phyloP scores from a whole-genome alignment of 441 rosid genomes.

The Syzygium syzygioides region DNA sequence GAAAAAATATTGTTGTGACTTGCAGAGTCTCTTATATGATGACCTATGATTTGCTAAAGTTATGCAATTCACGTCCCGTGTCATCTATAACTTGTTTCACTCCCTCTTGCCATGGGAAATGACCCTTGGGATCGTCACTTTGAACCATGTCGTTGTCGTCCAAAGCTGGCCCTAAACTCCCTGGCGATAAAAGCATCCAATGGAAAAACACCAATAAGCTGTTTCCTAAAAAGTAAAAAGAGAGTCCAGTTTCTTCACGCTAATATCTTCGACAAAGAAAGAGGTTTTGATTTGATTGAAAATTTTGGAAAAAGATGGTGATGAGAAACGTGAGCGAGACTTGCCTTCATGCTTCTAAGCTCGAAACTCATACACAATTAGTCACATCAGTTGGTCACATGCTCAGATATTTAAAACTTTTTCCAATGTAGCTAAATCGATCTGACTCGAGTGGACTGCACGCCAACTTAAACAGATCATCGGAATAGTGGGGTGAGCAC shows the following conservation, averaged over 20 bases:
- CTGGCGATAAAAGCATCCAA: not conserved
- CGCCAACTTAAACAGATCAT: not conserved
- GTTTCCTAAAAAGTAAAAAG: not conserved
- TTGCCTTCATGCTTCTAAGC: not conserved
- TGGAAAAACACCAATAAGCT: not conserved
- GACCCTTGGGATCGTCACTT: not conserved
- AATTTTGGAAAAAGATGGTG: not conserved
- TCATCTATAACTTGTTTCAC: not conserved
- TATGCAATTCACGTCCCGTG: not conserved
- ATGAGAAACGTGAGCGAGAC: not conserved
- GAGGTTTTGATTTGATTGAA: constrained; percentile 24
- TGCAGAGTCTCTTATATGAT: not conserved
- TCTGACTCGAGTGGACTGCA: not conserved
- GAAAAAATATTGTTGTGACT: not conserved
- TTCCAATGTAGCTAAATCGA: not conserved
- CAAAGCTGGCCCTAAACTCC: not conserved
- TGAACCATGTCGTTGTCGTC: not conserved
- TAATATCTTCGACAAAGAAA: constrained; percentile 19
- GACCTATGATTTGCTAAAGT: not conserved
- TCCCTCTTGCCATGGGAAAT: not conserved
- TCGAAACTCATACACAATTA: not conserved
- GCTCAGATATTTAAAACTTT: not conserved
- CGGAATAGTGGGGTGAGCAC: not conserved
- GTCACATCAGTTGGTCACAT: not conserved
- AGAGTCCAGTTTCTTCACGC: constrained; percentile 64